These are phyloP conservation scores for Herpetomonas muscarum DNA, from an alignment of 208 protist genomes.

Conservation along the genomic window DNA sequence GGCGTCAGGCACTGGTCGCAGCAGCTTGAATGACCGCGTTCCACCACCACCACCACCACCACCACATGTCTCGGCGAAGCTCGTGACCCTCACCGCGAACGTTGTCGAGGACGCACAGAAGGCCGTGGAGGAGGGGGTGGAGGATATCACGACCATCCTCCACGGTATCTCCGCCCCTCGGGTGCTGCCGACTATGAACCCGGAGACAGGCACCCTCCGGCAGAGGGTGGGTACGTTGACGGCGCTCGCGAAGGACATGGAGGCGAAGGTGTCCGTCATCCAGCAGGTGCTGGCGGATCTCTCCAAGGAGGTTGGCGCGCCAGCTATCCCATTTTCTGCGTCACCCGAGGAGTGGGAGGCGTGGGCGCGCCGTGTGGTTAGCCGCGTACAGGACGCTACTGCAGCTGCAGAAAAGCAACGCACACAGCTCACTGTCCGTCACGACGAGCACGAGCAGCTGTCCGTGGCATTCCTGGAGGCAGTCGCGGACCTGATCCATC, in stretches of 20 bases:
- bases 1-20: too few species aligned
- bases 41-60: not conserved
- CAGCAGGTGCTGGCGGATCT: not conserved
- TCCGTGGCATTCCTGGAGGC: conserved; percentile 34
- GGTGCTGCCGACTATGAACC: not conserved
- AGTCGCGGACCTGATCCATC: conserved; percentile 27
- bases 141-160: not conserved
- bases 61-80: not conserved
- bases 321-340: not conserved
- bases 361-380: not conserved
- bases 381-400: conserved; percentile 1
- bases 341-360: not conserved
- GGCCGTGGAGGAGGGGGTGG: not conserved
- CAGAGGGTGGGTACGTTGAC: not conserved
- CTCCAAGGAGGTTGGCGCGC: not conserved
- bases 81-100: not conserved
- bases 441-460: conserved; percentile 4
- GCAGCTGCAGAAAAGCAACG: conserved; percentile 2
- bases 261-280: not conserved
- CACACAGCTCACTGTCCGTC: conserved; percentile 3
- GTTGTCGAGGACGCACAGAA: not conserved
- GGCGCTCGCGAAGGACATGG: not conserved
- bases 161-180: conserved; percentile 4
- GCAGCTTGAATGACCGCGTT: not conserved
- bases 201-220: not conserved